phyloP scores from a whole-genome alignment of 306 rosid genomes.

The Glycine tomentella region DNA sequence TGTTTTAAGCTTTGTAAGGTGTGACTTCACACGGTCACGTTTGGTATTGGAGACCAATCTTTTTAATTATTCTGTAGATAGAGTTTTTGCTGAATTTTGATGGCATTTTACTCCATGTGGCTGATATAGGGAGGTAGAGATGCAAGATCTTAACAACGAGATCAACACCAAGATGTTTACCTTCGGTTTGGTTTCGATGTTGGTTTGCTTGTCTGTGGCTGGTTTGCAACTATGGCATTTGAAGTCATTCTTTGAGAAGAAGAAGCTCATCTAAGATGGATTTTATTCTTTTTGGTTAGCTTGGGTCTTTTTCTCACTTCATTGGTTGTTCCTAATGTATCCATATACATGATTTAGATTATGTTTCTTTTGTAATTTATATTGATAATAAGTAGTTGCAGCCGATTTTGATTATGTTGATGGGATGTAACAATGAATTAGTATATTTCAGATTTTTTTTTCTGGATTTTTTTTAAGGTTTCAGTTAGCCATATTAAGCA shows the following conservation, averaged over 20 bases:
- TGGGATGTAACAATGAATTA: background rate
- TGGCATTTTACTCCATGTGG: constrained; percentile 6
- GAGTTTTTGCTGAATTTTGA: constrained; percentile 29
- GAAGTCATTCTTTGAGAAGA: constrained; percentile 82
- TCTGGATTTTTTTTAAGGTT: background rate
- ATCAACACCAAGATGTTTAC: constrained; percentile 73
- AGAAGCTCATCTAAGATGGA: constrained; percentile 66
- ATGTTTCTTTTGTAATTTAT: background rate
- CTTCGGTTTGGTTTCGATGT: constrained; percentile 69
- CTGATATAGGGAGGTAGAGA: constrained; percentile 76
- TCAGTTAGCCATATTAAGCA: background rate
- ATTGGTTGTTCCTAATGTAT: background rate
- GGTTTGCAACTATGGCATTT: constrained; percentile 90
- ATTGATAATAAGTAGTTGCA: background rate
- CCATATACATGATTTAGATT: background rate
- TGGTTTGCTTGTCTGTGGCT: constrained; percentile 83
- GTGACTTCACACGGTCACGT: too few relatives aligned
- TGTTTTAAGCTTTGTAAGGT: constrained; percentile 8
- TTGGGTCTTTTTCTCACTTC: constrained; percentile 10
- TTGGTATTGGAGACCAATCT: background rate
- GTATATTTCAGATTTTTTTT: background rate
- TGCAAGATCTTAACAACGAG: constrained; percentile 71
- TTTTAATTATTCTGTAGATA: constrained; percentile 14
- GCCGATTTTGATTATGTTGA: background rate
- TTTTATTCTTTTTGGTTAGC: constrained; percentile 17